Conservation (phyloP, 352 stramenopile genomes). For the Phytophthora sojae region DNA sequence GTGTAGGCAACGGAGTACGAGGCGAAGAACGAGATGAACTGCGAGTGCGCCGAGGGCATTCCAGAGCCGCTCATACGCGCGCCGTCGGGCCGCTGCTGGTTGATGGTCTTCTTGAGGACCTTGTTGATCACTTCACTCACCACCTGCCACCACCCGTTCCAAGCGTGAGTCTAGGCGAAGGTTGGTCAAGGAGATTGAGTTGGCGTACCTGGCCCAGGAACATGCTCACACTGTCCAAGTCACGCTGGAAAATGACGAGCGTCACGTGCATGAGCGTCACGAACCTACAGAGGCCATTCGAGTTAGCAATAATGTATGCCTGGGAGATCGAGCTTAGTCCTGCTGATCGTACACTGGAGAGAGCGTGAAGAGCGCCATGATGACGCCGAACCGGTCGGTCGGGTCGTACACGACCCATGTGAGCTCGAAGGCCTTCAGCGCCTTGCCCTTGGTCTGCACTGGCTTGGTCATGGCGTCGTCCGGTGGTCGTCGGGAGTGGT, state of each 20-base stretch:
- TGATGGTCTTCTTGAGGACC: constrained; percentile 79
- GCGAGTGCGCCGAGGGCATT: constrained; percentile 83
- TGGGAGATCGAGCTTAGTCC: too few relatives aligned
- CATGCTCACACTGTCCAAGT: constrained; percentile 75
- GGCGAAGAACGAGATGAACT: constrained; percentile 85
- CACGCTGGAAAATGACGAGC: constrained; percentile 80
- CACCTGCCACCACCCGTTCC: constrained; percentile 40
- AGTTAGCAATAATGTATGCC: background rate
- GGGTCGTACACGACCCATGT: constrained; percentile 86
- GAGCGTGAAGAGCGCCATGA: constrained; percentile 80
- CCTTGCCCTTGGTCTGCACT: constrained; percentile 27
- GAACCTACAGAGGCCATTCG: constrained; percentile 49
- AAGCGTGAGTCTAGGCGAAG: background rate
- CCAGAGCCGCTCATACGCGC: constrained; percentile 62
- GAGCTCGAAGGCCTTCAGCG: constrained; percentile 67
- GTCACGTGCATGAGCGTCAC: constrained; percentile 89
- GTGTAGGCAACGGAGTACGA: constrained; percentile 77
- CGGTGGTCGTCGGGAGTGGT: constrained; percentile 7
- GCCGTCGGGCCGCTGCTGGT: constrained; percentile 70
- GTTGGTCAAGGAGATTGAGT: background rate
- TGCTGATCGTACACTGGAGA: constrained; percentile 64
- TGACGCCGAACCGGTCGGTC: constrained; percentile 67
- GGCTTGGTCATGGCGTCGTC: constrained; percentile 18
- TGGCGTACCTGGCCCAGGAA: constrained; percentile 69
- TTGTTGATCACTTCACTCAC: constrained; percentile 79